Base-by-base conservation (phyloP, 2,329 filamentous ascomycete genomes). In the Pseudocercospora macadamiae region DNA sequence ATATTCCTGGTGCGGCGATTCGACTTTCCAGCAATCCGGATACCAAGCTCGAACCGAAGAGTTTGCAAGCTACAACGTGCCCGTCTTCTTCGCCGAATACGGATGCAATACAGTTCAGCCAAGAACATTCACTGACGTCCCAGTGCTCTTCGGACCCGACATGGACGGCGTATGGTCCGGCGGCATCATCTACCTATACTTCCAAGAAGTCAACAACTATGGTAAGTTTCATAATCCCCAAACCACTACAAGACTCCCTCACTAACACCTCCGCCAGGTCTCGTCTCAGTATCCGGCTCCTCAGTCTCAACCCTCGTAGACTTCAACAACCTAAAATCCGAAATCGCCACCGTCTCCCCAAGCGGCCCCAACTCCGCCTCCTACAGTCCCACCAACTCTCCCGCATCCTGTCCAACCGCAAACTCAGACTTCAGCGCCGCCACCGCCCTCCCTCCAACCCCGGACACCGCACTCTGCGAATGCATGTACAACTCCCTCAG, bases 121-220 rank as follows among this genome's bases (percentile, higher is more conserved):
- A 59, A 90, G 95, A 77, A 82, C 84, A 62, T 99, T 96, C 79
- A 84, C 89, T 61, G 95, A 97, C 75, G 93, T 96, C 44, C 82
- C 79, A 45, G 88, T 89, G 52, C 85, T 99, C 7, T 97, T 90
- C 78, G 86, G 87, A 52, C 74, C 82, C 58, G 74, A 91, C 59
- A 97, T 99, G 95, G 89, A 86, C 26, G 76, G 77, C 6, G 91
- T 96, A 71, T 93, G 93, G 86, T 96, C 90, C 56, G 95, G 95
- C 69, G 95, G 93, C 77, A 96, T 97, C 67, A 92, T 97, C 74
- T 99, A 97, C 84, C 96, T 96, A 90, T 99, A 95, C 82, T 93
- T 91, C 80, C 84, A 96, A 80, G 92, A 96, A 76, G 80, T 74
- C 55, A 97, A 97, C 80, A 81, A 96, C 74, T 97, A 91, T 71